Evolutionary conservation across 1,139 yeast species (phyloP), one percentile per base, ranked within the genome.

Genomic region (Diutina sp.): DNA sequence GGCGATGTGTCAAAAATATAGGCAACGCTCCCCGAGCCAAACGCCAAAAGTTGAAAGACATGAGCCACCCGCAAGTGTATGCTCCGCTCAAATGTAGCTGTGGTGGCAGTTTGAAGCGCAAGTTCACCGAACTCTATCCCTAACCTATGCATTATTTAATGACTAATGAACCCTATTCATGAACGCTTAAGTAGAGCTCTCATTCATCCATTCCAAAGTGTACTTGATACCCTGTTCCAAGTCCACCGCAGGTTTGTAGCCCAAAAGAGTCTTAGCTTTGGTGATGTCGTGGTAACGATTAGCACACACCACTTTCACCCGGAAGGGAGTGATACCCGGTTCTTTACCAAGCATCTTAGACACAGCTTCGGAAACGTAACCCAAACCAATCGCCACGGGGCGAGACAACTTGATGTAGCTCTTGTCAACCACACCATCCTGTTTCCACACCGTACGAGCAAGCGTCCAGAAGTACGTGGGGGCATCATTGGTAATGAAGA

Each of bases 391-490:
- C 1, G 97, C 99, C 16, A 90, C 71, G 0, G 86, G 82, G 64
- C 86, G 81, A 53, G 79, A 79, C 60, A 95, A 78, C 14, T 84
- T 90, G 63, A 90, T 82, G 62, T 84, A 85, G 57, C 72, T 77
- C 30, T 78, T 78, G 61, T 87, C 95, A 57, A 87, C 78, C 66
- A 85, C 86, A 0, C 97, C 97, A 70, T 90, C 97, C 32, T 93
- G 93, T 66, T 91, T 91, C 98, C 98, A 93, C 28, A 93, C 96
- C 2, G 96, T 87, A 66, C 97, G 82, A 4, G 98, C 97, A 64
- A 95, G 77, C 4, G 97, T 90, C 98, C 99, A 95, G 70, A 95
- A 95, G 71, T 91, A 95, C 25, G 95, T 82, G 29, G 99, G 99
- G 6, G 91, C 80, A 69, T 91, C 99, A 67, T 95, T 95, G 16